Evolutionary conservation across 2,329 filamentous ascomycete genomes (phyloP).

Genomic region (Salinomyces thailandicus): DNA sequence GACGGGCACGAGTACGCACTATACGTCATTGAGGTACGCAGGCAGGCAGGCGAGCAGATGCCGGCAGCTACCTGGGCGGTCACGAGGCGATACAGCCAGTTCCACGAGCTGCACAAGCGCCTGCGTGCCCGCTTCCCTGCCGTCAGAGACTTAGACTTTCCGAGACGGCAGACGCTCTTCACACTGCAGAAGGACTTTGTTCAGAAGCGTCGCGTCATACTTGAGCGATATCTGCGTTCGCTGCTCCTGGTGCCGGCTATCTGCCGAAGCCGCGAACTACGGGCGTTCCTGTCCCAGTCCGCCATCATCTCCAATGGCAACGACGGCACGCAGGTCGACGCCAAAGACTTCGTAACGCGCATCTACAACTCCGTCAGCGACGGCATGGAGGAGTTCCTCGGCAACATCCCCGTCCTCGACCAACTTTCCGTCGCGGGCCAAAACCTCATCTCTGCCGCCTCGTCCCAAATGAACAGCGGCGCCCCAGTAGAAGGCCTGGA

Average conservation of each 20-base stretch:
- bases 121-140: constrained; percentile 76
- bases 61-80: constrained; percentile 91
- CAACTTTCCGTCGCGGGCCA: constrained; percentile 88
- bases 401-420: constrained; percentile 89
- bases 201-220: constrained; percentile 69
- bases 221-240: constrained; percentile 67
- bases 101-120: constrained; percentile 87
- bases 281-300: constrained; percentile 81
- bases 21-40: constrained; percentile 84
- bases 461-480: constrained; percentile 37
- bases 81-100: constrained; percentile 90
- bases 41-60: constrained; percentile 89
- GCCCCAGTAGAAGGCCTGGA: constrained; percentile 33
- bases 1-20: constrained; percentile 89
- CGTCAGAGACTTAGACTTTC: constrained; percentile 83
- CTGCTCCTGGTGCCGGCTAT: constrained; percentile 82
- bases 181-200: constrained; percentile 94
- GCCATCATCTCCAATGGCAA: constrained; percentile 56
- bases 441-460: constrained; percentile 70
- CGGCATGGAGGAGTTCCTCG: constrained; percentile 94
- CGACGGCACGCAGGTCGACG: constrained; percentile 52
- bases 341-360: constrained; percentile 74
- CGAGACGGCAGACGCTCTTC: constrained; percentile 83
- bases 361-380: constrained; percentile 96
- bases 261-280: constrained; percentile 82